Conservation (phyloP, 2,329 filamentous ascomycete genomes). For the Fusarium protoensiforme region DNA sequence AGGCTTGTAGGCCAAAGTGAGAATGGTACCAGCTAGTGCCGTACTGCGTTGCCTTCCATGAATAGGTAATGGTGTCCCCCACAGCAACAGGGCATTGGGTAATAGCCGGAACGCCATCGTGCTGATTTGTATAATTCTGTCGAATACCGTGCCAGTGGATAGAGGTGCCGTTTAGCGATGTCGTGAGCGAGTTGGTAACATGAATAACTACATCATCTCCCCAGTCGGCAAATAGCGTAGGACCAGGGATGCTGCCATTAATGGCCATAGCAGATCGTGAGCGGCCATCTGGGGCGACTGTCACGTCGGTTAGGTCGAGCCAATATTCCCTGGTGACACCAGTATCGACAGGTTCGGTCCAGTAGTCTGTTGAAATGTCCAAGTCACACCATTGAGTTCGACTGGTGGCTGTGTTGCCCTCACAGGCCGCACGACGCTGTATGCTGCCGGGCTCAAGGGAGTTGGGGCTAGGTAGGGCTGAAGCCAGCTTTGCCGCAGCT, state of each 20-base stretch:
- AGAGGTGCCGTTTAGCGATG: conserved; percentile 62
- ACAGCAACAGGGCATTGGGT: conserved; percentile 68
- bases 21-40: conserved; percentile 75
- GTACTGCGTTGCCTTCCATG: conserved; percentile 66
- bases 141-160: conserved; percentile 72
- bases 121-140: conserved; percentile 66
- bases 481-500: not conserved
- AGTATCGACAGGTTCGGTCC: conserved; percentile 54
- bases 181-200: conserved; percentile 60
- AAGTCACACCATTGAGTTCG: conserved; percentile 59
- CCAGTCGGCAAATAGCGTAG: conserved; percentile 66
- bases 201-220: conserved; percentile 61
- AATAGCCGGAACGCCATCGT: conserved; percentile 67
- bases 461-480: not conserved
- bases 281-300: conserved; percentile 59
- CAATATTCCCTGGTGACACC: conserved; percentile 63
- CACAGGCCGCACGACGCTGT: conserved; percentile 2
- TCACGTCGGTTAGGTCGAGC: conserved; percentile 54
- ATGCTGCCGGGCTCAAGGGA: not conserved
- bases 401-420: conserved; percentile 43
- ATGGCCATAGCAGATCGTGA: conserved; percentile 55
- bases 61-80: conserved; percentile 65
- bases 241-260: conserved; percentile 70
- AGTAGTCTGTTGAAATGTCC: conserved; percentile 60
- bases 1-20: conserved; percentile 60